Evolutionary conservation across 2,329 filamentous ascomycete species (phyloP).

Genomic region (Xylariomycetidae sp.): DNA sequence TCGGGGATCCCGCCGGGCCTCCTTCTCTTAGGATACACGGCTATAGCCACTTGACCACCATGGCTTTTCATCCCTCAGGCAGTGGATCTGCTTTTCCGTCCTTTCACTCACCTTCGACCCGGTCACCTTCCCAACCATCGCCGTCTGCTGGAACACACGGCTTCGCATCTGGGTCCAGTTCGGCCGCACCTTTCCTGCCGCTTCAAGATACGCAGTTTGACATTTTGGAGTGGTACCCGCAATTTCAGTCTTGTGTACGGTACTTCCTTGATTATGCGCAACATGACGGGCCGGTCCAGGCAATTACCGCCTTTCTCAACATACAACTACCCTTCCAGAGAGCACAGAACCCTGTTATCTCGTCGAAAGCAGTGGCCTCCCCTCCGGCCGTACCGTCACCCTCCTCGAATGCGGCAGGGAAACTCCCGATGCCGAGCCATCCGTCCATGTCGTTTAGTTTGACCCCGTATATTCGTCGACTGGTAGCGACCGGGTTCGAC

Average conservation of each 20-base stretch:
- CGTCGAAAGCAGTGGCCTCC: constrained; percentile 30
- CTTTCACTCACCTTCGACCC: constrained; percentile 17
- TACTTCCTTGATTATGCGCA: constrained; percentile 93
- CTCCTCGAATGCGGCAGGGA: constrained; percentile 21
- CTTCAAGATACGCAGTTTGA: constrained; percentile 49
- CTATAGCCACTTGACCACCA: constrained; percentile 6
- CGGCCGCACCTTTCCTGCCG: constrained; percentile 17
- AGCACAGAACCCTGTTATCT: constrained; percentile 36
- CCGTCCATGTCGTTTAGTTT: constrained; percentile 54
- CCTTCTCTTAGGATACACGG: background rate
- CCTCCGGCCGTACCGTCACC: constrained; percentile 28
- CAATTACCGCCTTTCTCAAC: constrained; percentile 84
- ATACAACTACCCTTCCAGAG: constrained; percentile 86
- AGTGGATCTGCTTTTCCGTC: constrained; percentile 17
- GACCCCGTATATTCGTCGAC: constrained; percentile 81
- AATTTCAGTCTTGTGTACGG: constrained; percentile 80
- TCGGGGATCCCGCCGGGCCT: too few relatives aligned
- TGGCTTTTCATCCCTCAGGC: constrained; percentile 21
- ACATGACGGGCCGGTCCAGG: constrained; percentile 74
- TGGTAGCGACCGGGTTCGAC: constrained; percentile 90
- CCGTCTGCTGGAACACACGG: constrained; percentile 13
- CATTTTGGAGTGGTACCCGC: constrained; percentile 88
- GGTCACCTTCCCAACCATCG: constrained; percentile 19
- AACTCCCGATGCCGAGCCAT: constrained; percentile 20
- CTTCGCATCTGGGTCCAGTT: constrained; percentile 11